These are phyloP conservation scores for Pichiaceae sp. DNA, from an alignment of 1,139 yeast species.

Conservation along the genomic window DNA sequence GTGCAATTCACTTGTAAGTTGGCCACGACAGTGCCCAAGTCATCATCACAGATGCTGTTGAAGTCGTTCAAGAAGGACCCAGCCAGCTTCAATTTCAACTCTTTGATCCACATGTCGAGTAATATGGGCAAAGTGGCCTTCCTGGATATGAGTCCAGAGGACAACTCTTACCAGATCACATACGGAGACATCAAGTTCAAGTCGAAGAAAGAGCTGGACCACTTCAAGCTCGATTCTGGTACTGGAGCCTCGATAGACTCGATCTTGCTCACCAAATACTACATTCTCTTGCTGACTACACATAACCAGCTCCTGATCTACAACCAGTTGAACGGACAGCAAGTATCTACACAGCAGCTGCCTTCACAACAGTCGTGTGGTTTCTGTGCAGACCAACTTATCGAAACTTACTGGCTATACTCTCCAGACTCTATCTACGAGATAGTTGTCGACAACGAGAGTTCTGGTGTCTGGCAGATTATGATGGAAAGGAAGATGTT, in stretches of 20 bases:
- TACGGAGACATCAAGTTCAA: constrained; percentile 12
- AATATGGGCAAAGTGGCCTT: constrained; percentile 10
- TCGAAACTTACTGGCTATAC: constrained; percentile 54
- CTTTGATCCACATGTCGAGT: constrained; percentile 6
- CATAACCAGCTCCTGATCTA: constrained; percentile 31
- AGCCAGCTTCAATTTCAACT: constrained; percentile 11
- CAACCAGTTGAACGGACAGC: constrained; percentile 41
- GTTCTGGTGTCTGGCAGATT: constrained; percentile 68
- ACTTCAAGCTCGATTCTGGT: constrained; percentile 7
- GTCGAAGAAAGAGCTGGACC: constrained; percentile 13
- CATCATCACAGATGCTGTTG: constrained; percentile 6
- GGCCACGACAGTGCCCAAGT: constrained; percentile 6
- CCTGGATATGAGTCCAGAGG: constrained; percentile 11
- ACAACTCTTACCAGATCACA: constrained; percentile 8
- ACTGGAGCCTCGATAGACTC: constrained; percentile 23
- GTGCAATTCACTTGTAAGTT: constrained; percentile 11
- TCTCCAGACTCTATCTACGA: constrained; percentile 51
- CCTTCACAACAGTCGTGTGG: background rate
- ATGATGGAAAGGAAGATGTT: constrained; percentile 54
- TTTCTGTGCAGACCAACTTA: constrained; percentile 46
- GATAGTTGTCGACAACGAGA: constrained; percentile 60
- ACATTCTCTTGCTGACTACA: constrained; percentile 38
- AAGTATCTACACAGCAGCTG: constrained; percentile 9
- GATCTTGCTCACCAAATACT: constrained; percentile 37
- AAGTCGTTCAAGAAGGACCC: constrained; percentile 16